These are phyloP conservation scores for Agrocybe pediades DNA, from an alignment of 768 basidiomycete species.

Conservation along the genomic window DNA sequence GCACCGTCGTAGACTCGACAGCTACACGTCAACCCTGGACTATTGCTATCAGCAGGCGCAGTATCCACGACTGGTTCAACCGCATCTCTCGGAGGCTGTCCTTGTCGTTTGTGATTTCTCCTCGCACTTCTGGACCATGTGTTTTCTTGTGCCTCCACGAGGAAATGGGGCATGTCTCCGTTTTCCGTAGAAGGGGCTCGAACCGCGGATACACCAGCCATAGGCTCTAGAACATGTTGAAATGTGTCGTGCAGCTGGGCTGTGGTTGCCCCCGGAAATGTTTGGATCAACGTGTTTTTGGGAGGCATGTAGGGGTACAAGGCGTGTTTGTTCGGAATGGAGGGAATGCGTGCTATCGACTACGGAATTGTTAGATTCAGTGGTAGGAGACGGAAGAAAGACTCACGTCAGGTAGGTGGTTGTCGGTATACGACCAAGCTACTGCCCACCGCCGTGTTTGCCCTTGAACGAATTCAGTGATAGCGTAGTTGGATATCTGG, in stretches of 20 bases:
- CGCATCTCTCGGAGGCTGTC: background rate
- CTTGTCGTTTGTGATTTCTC: constrained; percentile 1
- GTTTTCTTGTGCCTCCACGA: constrained; percentile 25
- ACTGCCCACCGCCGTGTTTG: constrained; percentile 92
- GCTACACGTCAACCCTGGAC: constrained; percentile 21
- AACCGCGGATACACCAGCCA: constrained; percentile 25
- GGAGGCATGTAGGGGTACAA: constrained; percentile 57
- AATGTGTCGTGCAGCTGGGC: constrained; percentile 18
- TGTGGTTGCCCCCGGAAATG: background rate
- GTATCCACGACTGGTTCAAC: too few species aligned
- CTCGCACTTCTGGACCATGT: constrained; percentile 68
- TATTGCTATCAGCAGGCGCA: too few species aligned
- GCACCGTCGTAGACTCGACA: constrained; percentile 6
- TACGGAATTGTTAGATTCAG: background rate
- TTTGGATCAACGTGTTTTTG: constrained; percentile 48
- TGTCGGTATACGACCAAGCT: constrained; percentile 76
- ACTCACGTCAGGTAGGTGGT: constrained; percentile 78
- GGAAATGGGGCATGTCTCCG: constrained; percentile 1
- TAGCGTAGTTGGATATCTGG: constrained; percentile 85
- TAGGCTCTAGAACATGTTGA: constrained; percentile 28
- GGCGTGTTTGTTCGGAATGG: constrained; percentile 34
- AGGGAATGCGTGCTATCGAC: background rate
- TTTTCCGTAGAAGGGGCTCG: background rate
- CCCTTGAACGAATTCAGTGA: constrained; percentile 84
- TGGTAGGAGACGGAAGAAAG: background rate